Base-by-base conservation (phyloP, 345 rosid genomes). In the Citropsis articulata region DNA sequence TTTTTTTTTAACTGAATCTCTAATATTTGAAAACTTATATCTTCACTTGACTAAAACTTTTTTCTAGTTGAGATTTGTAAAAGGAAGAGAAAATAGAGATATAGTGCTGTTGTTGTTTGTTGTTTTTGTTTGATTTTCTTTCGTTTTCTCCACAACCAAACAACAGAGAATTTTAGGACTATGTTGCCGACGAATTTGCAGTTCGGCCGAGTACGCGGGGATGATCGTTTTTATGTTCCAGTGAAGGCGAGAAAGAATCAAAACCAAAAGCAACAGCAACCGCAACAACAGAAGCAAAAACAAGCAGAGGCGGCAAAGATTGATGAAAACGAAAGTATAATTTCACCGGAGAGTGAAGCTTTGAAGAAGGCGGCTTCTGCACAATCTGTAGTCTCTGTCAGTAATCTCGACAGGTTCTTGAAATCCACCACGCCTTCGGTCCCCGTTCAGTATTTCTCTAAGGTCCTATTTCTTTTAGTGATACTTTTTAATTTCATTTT, bases 331-430 rank as follows among this genome's bases (percentile, higher is more conserved):
- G 76, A 74, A 63, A 81, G n/a, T 22, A 18, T 33, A 30, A 12
- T 28, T 28, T 40, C 45, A 14, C 63, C 66, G 28, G 75, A 74
- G 50, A 84, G 56, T 24, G 72, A 57, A 40, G 55, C 50, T 45
- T 66, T 48, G 69, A 79, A 40, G 30, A 59, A 75, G 19, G 10
- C 66, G 9, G 71, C 64, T 45, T 70, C 78, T 28, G 79, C 59
- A 42, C 76, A 75, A 13, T 69, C 77, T 70, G 75, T 6, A 30
- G 65, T 33, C 78, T 81, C 83, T 45, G 71, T 36, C 57, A 79
- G 87, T 72, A 87, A 84, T 69, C 82, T 87, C 10, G 82, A 87
- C 24, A 79, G 85, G 73, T 87, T 87, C 73, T 63, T 87, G 79
- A 84, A 87, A 27, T 81, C 83, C 6, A 81, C 84, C 42, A 81